A percentile compares a stretch with the other conserved stretches of the same genome.
Conservation (phyloP, 495 filamentous ascomycete genomes). For the Elaphomyces granulatus region DNA sequence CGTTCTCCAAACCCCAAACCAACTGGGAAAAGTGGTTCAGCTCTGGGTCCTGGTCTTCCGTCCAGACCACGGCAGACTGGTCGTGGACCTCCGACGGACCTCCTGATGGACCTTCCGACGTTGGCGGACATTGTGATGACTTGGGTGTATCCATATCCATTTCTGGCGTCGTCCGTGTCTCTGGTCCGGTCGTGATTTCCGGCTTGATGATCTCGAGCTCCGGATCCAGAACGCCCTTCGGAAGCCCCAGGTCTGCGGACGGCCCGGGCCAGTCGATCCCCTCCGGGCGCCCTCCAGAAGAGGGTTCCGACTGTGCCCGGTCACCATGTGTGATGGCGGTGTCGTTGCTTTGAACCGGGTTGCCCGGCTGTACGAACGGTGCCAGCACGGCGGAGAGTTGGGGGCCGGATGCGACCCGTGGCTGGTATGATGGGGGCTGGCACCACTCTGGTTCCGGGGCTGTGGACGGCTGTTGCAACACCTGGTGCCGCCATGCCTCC, state of each 20-base stretch:
- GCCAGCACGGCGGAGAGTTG: conserved; percentile 5
- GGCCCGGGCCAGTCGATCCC: no score
- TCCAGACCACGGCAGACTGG: no score
- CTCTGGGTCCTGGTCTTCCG: not conserved
- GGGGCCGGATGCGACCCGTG: conserved; percentile 8
- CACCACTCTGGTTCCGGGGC: conserved; percentile 27
- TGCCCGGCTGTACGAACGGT: conserved; percentile 9
- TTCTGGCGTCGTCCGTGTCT: not conserved
- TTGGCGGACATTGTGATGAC: not conserved
- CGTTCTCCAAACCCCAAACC: not conserved
- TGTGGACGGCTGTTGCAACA: conserved; percentile 22
- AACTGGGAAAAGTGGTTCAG: not conserved
- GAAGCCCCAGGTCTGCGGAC: no score
- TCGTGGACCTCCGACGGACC: not conserved
- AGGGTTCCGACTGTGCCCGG: not conserved
- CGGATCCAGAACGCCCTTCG: no score
- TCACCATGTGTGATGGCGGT: not conserved
- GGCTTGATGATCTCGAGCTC: not conserved
- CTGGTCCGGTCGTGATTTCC: not conserved
- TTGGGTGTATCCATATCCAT: no score
- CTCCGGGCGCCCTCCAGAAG: no score
- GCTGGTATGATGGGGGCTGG: no score
- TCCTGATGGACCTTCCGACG: not conserved
- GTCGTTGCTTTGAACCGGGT: not conserved
- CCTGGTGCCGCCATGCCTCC: conserved; percentile 21